Base-by-base conservation (phyloP, 2,329 filamentous ascomycete genomes). In the Ceratocystis variospora region DNA sequence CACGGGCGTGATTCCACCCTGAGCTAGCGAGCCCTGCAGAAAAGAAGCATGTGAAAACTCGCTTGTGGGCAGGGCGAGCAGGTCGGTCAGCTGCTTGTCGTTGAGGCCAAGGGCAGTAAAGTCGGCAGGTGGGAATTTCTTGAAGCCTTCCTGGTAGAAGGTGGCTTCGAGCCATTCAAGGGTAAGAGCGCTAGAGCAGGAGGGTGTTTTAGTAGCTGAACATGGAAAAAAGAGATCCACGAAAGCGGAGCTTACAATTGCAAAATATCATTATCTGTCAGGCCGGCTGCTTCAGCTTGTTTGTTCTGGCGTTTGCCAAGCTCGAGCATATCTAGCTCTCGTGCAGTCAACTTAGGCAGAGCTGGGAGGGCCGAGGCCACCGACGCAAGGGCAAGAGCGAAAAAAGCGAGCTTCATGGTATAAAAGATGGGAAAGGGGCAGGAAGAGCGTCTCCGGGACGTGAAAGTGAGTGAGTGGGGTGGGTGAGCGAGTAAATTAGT, bases 81-180 rank as follows among this genome's bases (percentile, higher is more conserved):
- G 78, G 72, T 87, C 83, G 62, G 67, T 48, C 61, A 75, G 70
- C 46, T 73, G 70, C 28, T 69, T 41, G 6, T 67, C 67, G 61
- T 69, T 73, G 69, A 75, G 72, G 22, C 74, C 75, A 46, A 75
- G 73, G n/a, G 83, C 83, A 28, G 77, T 73, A 75, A 91, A 90
- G 72, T 89, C 83, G 37, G 79, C 74, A 50, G 82, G 79, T 31
- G 83, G 79, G 76, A 90, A 88, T 74, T 83, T 81, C 69, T 79
- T 79, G 72, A 90, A 88, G 46, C 86, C 87, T 72, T 87, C 80
- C 71, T 82, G 79, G 79, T 91, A 90, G 76, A 89, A 90, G 66
- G 80, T 79, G 28, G 84, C 80, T 77, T 90, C 88, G 71, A 90
- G 85, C 76, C 87, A 85, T 76, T 91, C 88, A 59, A 89, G 79